Base-by-base conservation (phyloP, 371 early-diverging fungal genomes). In the Dichotomocladium elegans region DNA sequence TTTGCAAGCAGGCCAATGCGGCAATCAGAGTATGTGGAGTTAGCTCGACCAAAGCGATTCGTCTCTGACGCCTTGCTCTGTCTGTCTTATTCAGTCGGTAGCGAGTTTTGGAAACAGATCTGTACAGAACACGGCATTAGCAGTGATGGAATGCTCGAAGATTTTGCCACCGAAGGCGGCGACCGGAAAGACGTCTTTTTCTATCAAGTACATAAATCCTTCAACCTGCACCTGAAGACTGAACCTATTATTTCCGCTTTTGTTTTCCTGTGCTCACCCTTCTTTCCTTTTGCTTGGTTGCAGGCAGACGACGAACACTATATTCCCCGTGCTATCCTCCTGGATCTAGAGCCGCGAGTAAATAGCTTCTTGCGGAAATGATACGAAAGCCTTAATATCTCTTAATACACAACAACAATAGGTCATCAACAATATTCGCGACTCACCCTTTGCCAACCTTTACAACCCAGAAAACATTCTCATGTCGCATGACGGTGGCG, bases 121-220 rank as follows among this genome's bases (percentile, higher is more conserved):
- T 91, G 91, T 61, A 81, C 82, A 27, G 96, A 97, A 61, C 98
- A 97, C 63, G 93, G 92, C 19, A 92, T 96, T 41, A 81, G 85
- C 47, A 72, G 73, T 26, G 91, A 92, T 57, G 96, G 95, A 12
- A 88, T 80, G 8, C 69, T 93, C 30, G 90, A 93, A 64, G 87
- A 89, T 47, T 92, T 85, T 74, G 94, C 94, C 3, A 90, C 90
- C 3, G 91, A 89, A 49, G 88, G 85, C 15, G 91, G 88, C 4
- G 97, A 96, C 72, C 74, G 99, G 60, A 99, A 99, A 74, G 99
- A 99, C 64, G 95, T 96, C 24, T 99, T 99, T 63, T 99, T 99
- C 66, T 99, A 99, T 72, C 98, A 99, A 72, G 93, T 91, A 66
- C 53, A 51, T 27, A 24, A 25, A n/a, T n/a, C n/a, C n/a, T n/a